Conservation (phyloP, 352 stramenopile species). For the Halophytophthora polymorphica region DNA sequence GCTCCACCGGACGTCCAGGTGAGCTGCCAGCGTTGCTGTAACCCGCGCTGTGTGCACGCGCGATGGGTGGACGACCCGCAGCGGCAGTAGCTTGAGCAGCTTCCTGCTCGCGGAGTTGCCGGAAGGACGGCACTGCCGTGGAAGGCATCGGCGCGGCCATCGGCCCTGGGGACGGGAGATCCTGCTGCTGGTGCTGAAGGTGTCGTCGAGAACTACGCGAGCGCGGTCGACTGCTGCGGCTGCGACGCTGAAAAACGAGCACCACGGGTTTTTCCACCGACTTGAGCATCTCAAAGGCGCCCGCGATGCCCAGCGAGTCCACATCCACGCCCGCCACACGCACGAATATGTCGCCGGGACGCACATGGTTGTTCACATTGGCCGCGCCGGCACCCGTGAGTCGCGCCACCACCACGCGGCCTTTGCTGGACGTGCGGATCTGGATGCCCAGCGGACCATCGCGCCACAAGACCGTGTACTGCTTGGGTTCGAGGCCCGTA, state of each 20-base stretch:
- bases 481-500: constrained; percentile 28
- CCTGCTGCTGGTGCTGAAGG: not conserved
- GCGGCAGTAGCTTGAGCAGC: constrained; percentile 20
- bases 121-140: constrained; percentile 56
- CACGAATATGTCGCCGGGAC: constrained; percentile 72
- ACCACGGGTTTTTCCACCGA: constrained; percentile 78
- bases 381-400: constrained; percentile 64
- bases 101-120: constrained; percentile 50
- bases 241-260: constrained; percentile 63
- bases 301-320: constrained; percentile 61
- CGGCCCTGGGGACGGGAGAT: constrained; percentile 8
- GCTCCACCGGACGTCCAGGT: constrained; percentile 6
- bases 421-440: constrained; percentile 66
- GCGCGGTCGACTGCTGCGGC: constrained; percentile 13
- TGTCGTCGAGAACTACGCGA: constrained; percentile 14
- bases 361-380: constrained; percentile 47
- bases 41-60: constrained; percentile 25
- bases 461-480: constrained; percentile 78
- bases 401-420: constrained; percentile 67
- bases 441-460: constrained; percentile 79
- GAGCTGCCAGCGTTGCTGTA: constrained; percentile 4
- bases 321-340: constrained; percentile 71
- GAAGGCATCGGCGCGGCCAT: constrained; percentile 18
- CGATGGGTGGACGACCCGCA: constrained; percentile 19
- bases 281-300: constrained; percentile 75